Evolutionary conservation across 257 asterid genomes (phyloP).

Genomic region (Nicotiana tomentosiformis): DNA sequence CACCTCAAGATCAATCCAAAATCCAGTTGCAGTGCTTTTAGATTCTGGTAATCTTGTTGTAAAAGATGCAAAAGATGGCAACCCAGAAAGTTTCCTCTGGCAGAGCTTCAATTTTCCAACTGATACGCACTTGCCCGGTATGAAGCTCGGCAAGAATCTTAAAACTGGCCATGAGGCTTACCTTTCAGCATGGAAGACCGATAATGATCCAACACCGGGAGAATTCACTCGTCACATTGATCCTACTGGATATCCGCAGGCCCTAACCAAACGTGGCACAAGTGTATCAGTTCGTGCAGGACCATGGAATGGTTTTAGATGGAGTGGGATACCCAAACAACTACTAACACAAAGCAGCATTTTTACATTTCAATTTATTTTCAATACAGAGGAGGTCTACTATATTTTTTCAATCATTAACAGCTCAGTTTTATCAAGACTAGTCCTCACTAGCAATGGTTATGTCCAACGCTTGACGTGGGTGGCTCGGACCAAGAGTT

Average conservation of each 20-base stretch:
- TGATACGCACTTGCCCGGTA: slow-evolving; percentile 14
- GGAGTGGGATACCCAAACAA: slow-evolving; percentile 2
- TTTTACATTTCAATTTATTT: neutral
- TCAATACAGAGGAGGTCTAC: neutral
- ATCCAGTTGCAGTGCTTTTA: neutral
- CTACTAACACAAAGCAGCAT: neutral
- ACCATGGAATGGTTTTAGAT: slow-evolving; percentile 12
- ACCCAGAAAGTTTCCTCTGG: slow-evolving; percentile 16
- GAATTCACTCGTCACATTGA: slow-evolving; percentile 13
- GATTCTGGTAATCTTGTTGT: neutral
- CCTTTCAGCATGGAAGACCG: neutral
- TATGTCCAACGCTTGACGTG: neutral
- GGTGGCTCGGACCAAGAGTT: neutral
- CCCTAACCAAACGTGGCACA: neutral
- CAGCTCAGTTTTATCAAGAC: neutral
- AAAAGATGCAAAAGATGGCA: slow-evolving; percentile 25
- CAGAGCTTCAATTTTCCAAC: slow-evolving; percentile 23
- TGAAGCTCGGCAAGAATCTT: slow-evolving; percentile 25
- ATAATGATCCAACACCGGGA: neutral
- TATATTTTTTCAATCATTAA: neutral
- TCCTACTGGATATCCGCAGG: slow-evolving; percentile 11
- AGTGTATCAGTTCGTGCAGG: neutral
- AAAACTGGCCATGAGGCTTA: neutral
- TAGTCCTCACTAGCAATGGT: neutral
- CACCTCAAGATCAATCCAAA: neutral